phyloP scores from a whole-genome alignment of 1,284 basidiomycete species.

The Grifola frondosa region DNA sequence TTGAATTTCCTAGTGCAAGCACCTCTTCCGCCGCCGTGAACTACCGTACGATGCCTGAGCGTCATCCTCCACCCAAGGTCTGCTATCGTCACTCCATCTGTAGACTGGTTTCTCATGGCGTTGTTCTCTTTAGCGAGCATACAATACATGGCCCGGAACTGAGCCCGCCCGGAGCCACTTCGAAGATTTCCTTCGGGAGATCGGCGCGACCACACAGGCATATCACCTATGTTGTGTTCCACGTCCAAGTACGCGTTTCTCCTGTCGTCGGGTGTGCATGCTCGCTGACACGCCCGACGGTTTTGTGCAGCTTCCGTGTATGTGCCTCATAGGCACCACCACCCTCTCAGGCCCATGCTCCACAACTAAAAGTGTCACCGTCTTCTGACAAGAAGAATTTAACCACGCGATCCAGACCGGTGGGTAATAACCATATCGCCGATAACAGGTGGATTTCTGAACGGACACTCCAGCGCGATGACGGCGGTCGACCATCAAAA shows the following conservation, averaged over 20 bases:
- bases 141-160: slow-evolving; percentile 20
- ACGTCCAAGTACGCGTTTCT: slow-evolving; percentile 17
- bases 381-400: no score
- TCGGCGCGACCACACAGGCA: slow-evolving; percentile 21
- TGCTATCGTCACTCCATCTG: slow-evolving; percentile 9
- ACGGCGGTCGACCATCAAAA: no score
- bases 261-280: background rate
- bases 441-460: no score
- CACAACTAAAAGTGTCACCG: no score
- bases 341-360: background rate
- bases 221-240: slow-evolving; percentile 27
- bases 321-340: background rate
- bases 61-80: slow-evolving; percentile 20
- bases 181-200: slow-evolving; percentile 29
- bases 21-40: slow-evolving; percentile 10
- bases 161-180: slow-evolving; percentile 21
- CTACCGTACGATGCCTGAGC: slow-evolving; percentile 11
- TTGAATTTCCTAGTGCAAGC: slow-evolving; percentile 1
- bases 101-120: background rate
- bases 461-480: no score
- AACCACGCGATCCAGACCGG: no score
- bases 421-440: no score
- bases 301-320: no score
- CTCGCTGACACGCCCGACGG: no score
- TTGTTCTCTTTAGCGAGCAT: slow-evolving; percentile 12